Evolutionary conservation across 2,329 filamentous ascomycete genomes (phyloP).

Genomic region (Trichoderma arundinaceum): DNA sequence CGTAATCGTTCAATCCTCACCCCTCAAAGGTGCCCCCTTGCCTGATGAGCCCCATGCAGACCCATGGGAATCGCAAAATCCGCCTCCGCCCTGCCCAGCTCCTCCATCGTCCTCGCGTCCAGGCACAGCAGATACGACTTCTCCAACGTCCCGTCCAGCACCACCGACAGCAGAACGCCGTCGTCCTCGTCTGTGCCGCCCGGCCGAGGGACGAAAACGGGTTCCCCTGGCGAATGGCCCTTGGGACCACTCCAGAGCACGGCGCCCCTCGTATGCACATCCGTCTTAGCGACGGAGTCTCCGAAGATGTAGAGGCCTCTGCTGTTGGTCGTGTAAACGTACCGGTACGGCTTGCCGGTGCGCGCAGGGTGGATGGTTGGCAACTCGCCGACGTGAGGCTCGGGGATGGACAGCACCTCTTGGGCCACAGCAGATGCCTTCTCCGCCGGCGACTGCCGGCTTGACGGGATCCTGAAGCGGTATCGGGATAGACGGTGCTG

Average conservation of each 20-base stretch:
- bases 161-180: conserved; percentile 65
- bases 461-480: conserved; percentile 47
- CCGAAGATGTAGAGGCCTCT: conserved; percentile 64
- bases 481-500: conserved; percentile 52
- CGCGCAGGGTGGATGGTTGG: conserved; percentile 68
- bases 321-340: conserved; percentile 63
- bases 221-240: conserved; percentile 71
- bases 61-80: conserved; percentile 65
- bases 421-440: conserved; percentile 38
- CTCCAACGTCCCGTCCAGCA: conserved; percentile 64
- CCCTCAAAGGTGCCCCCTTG: neutral
- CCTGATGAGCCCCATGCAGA: conserved; percentile 65
- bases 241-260: conserved; percentile 61
- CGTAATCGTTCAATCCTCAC: neutral
- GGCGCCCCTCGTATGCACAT: conserved; percentile 58
- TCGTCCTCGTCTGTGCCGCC: conserved; percentile 62
- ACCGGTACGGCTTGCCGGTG: conserved; percentile 60
- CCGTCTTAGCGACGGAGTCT: conserved; percentile 70
- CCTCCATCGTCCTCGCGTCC: conserved; percentile 65
- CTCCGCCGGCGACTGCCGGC: conserved; percentile 26
- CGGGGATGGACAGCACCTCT: conserved; percentile 54
- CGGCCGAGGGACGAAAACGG: conserved; percentile 65
- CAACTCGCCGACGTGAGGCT: conserved; percentile 65
- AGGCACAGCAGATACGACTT: conserved; percentile 70
- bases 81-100: conserved; percentile 68